Evolutionary conservation across 306 rosid species (phyloP), one percentile per base, ranked within the genome.

Genomic region (Prunus mira): DNA sequence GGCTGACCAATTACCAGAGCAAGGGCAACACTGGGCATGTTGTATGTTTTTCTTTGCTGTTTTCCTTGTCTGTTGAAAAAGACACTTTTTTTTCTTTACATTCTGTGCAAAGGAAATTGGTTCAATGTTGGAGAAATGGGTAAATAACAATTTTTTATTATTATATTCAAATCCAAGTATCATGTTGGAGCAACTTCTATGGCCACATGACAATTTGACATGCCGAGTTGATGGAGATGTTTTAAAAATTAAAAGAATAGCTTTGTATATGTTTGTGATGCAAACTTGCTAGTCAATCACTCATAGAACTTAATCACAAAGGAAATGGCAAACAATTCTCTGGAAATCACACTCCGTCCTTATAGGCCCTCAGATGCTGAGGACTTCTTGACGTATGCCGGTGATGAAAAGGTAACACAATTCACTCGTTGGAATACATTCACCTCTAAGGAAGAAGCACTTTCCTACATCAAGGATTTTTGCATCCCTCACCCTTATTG

Each of bases 391-490:
- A 45, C 6, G 4, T 76, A 65, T 19, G 71, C 66, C 5, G 78
- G 79, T 5, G 73, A 80, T 49, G 84, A 76, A 5, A 60, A 18
- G 24, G 82, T 73, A 20, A 66, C 82, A 12, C 67, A 78, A 18
- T 65, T 58, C 76, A 71, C 81, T n/a, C 49, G 76, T 22, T 83
- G 78, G 87, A 73, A 76, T 67, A 20, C 79, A 3, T 65, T 75
- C 68, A 72, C 75, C 1, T 79, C 84, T 22, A 72, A 32, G 22
- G 79, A 76, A 73, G 71, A 76, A n/a, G 78, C 81, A 27, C 49
- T 72, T 14, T 45, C 68, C 9, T 61, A 61, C 81, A 72, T 76
- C 69, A 71, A 62, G 12, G 61, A 73, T 32, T 57, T 22, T 46
- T 68, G 76, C 54, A 65, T 75, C 18, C 83, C 81, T 12, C 83